These are phyloP conservation scores for Echinosophora koreensis DNA, from an alignment of 306 rosid genomes.

Conservation along the genomic window DNA sequence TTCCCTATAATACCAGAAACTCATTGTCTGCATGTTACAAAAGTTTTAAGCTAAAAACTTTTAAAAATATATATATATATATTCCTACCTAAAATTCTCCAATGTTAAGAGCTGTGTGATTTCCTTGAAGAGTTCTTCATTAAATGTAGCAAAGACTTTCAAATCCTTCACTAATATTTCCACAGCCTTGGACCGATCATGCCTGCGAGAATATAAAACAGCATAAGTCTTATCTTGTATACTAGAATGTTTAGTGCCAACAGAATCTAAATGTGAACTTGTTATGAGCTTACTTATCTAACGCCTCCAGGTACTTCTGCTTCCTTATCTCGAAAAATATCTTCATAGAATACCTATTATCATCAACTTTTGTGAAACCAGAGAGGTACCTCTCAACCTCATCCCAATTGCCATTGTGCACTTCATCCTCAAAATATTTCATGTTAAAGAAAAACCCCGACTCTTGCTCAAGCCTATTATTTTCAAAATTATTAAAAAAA, in stretches of 20 bases:
- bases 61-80: background rate
- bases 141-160: constrained; percentile 89
- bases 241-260: background rate
- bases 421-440: constrained; percentile 98
- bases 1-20: constrained; percentile 63
- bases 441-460: constrained; percentile 96
- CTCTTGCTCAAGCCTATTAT: constrained; percentile 89
- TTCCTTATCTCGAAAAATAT: constrained; percentile 96
- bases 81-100: constrained; percentile 82
- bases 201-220: constrained; percentile 64
- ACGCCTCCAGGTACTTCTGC: constrained; percentile 95
- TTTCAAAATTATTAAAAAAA: background rate
- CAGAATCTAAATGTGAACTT: constrained; percentile 3
- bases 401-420: constrained; percentile 97
- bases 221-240: background rate
- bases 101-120: constrained; percentile 94
- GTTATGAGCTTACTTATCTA: constrained; percentile 81
- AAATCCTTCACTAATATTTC: constrained; percentile 92
- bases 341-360: constrained; percentile 97
- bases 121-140: constrained; percentile 94
- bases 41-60: constrained; percentile 11
- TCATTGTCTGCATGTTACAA: constrained; percentile 35
- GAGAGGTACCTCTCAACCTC: constrained; percentile 96
- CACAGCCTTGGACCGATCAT: constrained; percentile 90
- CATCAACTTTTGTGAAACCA: constrained; percentile 97